Evolutionary conservation across 2,329 filamentous ascomycete species (phyloP), one percentile per base, ranked within the genome.

Genomic region (Graphium sp.): DNA sequence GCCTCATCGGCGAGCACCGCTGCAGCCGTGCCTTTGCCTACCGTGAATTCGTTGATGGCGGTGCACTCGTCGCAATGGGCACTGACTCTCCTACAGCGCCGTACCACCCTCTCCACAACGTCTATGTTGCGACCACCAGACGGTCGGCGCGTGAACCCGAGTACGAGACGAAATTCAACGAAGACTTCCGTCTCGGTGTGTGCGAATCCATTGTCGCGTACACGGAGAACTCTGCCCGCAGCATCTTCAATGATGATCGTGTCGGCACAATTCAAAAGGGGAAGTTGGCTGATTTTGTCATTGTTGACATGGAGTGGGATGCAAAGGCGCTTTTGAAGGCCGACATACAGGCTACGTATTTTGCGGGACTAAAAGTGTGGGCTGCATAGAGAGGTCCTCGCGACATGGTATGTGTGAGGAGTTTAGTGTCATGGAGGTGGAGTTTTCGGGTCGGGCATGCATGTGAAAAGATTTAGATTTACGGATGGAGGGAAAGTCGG

Each of bases 11-110:
- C 2, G 42, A 47, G 9, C 48, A 58, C 11, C 54, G 69, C 2
- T 66, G 69, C 47, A 53, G 53, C 28, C 55, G 69, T 9, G 69
- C 68, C 1, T 77, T 76, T 39, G 66, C 72, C 0, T 76, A 77
- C 44, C 57, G 58, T 23, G 69, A 75, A 26, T 72, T 75, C 20
- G 54, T 56, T 2, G 61, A 66, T 23, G 51, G 53, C 1, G 66
- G 66, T 2, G 65, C 68, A 0, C 42, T 50, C 2, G 43, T 75
- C 1, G 67, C 69, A 0, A 53, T 75, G 8, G 70, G 70, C 0
- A 64, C 59, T 3, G 70, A 75, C 36, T 56, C 65, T 0, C 69
- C 69, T 0, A 74, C 69, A 0, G 68, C 70, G 2, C 64, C 65
- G 2, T 59, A 66, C 37, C 41, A 52, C 2, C 58, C 67, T 6